Evolutionary conservation across 495 filamentous ascomycete species (phyloP).

Genomic region (Daldinia loculata): DNA sequence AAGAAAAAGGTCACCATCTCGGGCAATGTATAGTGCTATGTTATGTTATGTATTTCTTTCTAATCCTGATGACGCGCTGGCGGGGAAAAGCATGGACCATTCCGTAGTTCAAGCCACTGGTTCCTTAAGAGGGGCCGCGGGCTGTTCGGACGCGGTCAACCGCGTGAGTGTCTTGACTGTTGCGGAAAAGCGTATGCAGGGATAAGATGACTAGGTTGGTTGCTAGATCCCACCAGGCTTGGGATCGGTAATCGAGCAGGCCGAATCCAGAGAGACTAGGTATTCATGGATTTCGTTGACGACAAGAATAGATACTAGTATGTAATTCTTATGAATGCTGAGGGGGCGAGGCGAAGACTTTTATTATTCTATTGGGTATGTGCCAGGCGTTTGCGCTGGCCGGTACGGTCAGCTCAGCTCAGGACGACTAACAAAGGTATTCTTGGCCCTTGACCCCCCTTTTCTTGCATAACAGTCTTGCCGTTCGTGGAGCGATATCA

Average conservation of each 20-base stretch:
- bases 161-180: slow-evolving; percentile 36
- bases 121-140: slow-evolving; percentile 15
- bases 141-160: slow-evolving; percentile 35
- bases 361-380: neutral
- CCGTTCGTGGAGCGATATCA: slow-evolving; percentile 28
- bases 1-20: slow-evolving; percentile 7
- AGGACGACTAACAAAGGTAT: slow-evolving; percentile 10
- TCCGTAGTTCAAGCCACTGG: slow-evolving; percentile 27
- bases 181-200: slow-evolving; percentile 35
- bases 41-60: neutral
- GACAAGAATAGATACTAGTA: neutral
- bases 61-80: slow-evolving; percentile 26
- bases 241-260: slow-evolving; percentile 12
- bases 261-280: slow-evolving; percentile 4
- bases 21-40: neutral
- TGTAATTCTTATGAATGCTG: neutral
- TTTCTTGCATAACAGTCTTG: slow-evolving; percentile 37
- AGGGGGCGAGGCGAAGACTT: neutral
- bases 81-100: slow-evolving; percentile 32
- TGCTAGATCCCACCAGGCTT: slow-evolving; percentile 13
- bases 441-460: slow-evolving; percentile 37
- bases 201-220: slow-evolving; percentile 20
- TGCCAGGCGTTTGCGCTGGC: slow-evolving; percentile 19
- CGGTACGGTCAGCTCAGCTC: slow-evolving; percentile 6
- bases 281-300: slow-evolving; percentile 9